These are phyloP conservation scores for Nakaseomyces glabratus DNA, from an alignment of 1,139 yeast genomes.

Conservation along the genomic window DNA sequence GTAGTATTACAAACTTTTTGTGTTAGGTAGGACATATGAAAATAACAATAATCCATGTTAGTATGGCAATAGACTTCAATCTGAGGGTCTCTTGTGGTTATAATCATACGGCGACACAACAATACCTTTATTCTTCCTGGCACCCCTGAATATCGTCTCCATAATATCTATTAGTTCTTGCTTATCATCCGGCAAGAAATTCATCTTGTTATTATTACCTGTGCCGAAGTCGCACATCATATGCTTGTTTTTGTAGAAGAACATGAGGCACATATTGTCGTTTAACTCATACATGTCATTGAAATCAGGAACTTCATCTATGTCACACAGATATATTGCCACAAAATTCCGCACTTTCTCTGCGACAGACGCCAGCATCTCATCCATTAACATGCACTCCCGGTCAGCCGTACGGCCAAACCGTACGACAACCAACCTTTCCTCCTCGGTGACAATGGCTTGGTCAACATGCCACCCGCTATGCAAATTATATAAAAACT, in stretches of 20 bases:
- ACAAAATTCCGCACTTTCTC: conserved; percentile 86
- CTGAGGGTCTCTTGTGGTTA: conserved; percentile 21
- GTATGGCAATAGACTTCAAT: no score
- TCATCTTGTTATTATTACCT: conserved; percentile 90
- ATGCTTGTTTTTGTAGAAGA: conserved; percentile 86
- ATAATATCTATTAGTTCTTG: conserved; percentile 88
- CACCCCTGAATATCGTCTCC: conserved; percentile 86
- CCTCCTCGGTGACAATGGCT: conserved; percentile 79
- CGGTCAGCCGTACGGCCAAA: conserved; percentile 63
- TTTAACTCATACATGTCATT: conserved; percentile 88
- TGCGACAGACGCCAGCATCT: conserved; percentile 65
- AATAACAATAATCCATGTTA: no score
- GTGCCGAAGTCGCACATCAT: conserved; percentile 99
- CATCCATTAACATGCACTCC: conserved; percentile 88
- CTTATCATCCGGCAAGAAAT: conserved; percentile 66
- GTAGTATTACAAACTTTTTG: no score
- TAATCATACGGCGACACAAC: conserved; percentile 63
- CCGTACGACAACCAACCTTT: conserved; percentile 74
- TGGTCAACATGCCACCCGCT: conserved; percentile 98
- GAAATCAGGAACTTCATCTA: conserved; percentile 82
- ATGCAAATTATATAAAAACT: conserved; percentile 75
- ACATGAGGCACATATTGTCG: conserved; percentile 89
- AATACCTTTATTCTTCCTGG: conserved; percentile 84
- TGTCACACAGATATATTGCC: conserved; percentile 78
- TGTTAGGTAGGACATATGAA: no score